Evolutionary conservation across 1,284 basidiomycete species (phyloP).

Genomic region (Ganoderma meredithae): DNA sequence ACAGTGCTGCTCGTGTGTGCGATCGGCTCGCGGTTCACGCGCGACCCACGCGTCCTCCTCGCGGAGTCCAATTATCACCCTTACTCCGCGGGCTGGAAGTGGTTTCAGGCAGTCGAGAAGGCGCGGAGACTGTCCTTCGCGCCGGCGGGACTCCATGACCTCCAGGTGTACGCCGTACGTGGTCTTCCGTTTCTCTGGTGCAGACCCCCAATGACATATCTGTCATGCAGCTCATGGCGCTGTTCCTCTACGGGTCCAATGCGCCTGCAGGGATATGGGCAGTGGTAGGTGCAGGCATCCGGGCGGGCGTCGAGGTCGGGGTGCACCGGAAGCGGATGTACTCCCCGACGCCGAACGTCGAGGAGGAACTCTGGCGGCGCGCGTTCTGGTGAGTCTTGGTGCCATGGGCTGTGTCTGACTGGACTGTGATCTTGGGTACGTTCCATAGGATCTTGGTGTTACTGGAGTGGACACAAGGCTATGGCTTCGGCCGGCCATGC

Average conservation of each 20-base stretch:
- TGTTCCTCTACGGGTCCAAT: conserved; percentile 51
- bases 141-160: background rate
- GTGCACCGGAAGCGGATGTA: conserved; percentile 49
- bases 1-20: conserved; percentile 81
- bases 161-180: conserved; percentile 57
- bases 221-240: conserved; percentile 10
- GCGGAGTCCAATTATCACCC: conserved; percentile 53
- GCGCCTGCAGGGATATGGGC: conserved; percentile 53
- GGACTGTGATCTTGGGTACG: no score
- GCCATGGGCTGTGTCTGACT: no score
- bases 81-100: conserved; percentile 79
- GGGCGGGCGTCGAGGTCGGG: conserved; percentile 54
- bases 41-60: conserved; percentile 71
- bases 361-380: conserved; percentile 65
- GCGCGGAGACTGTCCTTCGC: conserved; percentile 62
- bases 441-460: no score
- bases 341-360: conserved; percentile 33
- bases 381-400: conserved; percentile 69
- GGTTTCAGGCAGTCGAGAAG: conserved; percentile 67
- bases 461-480: no score
- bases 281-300: conserved; percentile 56
- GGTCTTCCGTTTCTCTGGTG: background rate
- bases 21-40: conserved; percentile 69
- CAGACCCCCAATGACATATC: background rate
- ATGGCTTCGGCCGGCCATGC: no score